Percentiles rank a stretch among this genome's conserved stretches.
phyloP scores from a whole-genome alignment of 106 monocot species.

The Acorus gramineus region DNA sequence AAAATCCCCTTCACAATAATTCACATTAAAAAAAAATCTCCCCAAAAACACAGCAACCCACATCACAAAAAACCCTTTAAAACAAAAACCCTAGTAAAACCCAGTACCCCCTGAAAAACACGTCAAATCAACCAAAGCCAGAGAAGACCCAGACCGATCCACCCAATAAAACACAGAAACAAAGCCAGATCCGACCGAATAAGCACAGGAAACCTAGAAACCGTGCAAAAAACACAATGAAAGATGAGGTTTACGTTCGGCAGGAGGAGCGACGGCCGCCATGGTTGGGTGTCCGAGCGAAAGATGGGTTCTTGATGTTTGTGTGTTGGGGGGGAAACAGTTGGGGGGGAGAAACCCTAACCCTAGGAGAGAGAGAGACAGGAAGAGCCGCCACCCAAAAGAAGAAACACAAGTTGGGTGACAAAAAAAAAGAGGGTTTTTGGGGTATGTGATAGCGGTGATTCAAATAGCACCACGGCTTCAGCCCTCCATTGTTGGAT shows the following conservation, averaged over 20 bases:
- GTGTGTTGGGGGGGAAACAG: too few relatives aligned
- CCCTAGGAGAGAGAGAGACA: neutral
- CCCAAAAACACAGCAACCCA: too few relatives aligned
- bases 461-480: too few relatives aligned
- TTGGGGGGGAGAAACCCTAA: neutral
- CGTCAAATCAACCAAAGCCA: neutral
- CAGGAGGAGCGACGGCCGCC: conserved; percentile 43
- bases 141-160: neutral
- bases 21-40: too few relatives aligned
- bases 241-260: conserved; percentile 32
- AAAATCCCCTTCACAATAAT: too few relatives aligned
- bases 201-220: neutral
- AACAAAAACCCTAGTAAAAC: neutral
- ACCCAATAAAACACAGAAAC: neutral
- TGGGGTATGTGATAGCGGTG: too few relatives aligned
- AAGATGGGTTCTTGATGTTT: neutral
- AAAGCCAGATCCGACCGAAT: neutral
- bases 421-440: conserved; percentile 4
- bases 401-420: conserved; percentile 1
- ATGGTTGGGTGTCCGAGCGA: conserved; percentile 11
- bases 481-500: too few relatives aligned
- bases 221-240: neutral
- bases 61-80: too few relatives aligned
- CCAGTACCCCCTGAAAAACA: neutral
- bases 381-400: conserved; percentile 36